Evolutionary conservation across 176 grass and related monocot genomes (phyloP).

Genomic region (Zoysia pacifica): DNA sequence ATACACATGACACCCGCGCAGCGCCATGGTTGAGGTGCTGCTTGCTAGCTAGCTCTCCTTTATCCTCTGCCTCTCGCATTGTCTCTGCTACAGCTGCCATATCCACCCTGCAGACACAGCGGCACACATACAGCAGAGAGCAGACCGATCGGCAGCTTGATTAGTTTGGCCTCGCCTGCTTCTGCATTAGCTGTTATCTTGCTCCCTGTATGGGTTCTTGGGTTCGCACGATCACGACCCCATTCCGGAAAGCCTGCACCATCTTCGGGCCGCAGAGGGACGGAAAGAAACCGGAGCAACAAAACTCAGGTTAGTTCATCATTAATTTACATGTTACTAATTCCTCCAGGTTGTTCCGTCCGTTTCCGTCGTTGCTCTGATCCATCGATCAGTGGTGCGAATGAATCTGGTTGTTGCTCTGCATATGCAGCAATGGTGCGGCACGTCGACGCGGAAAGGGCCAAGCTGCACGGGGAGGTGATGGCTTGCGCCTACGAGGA

Average conservation of each 20-base stretch:
- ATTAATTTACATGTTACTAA: neutral
- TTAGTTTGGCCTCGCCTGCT: neutral
- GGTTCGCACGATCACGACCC: slow-evolving; percentile 67
- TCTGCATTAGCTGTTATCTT: neutral
- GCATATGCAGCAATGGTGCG: slow-evolving; percentile 26
- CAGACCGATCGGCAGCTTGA: neutral
- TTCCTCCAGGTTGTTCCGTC: neutral
- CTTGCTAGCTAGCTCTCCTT: neutral
- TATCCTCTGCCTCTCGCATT: neutral
- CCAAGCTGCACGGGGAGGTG: slow-evolving; percentile 74
- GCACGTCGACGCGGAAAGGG: slow-evolving; percentile 36
- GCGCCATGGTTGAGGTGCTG: slow-evolving; percentile 6
- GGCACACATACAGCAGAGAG: neutral
- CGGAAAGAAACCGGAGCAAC: slow-evolving; percentile 46
- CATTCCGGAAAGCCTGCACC: slow-evolving; percentile 70
- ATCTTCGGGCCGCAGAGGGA: slow-evolving; percentile 44
- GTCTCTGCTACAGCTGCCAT: slow-evolving; percentile 2
- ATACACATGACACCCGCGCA: slow-evolving; percentile 27
- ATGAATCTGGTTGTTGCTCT: neutral
- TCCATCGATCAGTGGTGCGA: neutral
- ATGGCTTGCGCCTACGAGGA: slow-evolving; percentile 77
- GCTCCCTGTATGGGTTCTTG: slow-evolving; percentile 58
- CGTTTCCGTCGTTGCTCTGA: neutral
- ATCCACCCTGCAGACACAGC: neutral
- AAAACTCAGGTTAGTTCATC: slow-evolving; percentile 5